These are phyloP conservation scores for Tricholomella constricta DNA, from an alignment of 768 basidiomycete species.

Conservation along the genomic window DNA sequence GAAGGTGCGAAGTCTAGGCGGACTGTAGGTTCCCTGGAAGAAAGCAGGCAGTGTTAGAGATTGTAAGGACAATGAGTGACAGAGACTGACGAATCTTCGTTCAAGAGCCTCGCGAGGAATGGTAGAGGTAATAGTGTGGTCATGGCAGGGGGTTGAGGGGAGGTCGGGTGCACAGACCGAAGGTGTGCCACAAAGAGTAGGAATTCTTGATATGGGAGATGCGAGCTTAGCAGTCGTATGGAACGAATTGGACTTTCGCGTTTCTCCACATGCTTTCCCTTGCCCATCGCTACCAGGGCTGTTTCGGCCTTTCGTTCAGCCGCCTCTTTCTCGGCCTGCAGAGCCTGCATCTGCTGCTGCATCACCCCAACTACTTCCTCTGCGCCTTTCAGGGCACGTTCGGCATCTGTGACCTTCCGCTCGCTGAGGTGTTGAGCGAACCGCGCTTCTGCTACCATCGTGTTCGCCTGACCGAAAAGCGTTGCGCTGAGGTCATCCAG, in stretches of 20 bases:
- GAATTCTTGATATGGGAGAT: conserved; percentile 82
- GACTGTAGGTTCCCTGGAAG: conserved; percentile 80
- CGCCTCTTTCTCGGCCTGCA: conserved; percentile 67
- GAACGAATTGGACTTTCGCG: conserved; percentile 31
- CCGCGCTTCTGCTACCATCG: conserved; percentile 96
- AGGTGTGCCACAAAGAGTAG: conserved; percentile 76
- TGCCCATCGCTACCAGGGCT: conserved; percentile 56
- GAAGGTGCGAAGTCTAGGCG: conserved; percentile 94
- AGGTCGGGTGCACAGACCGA: conserved; percentile 65
- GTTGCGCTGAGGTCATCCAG: conserved; percentile 91
- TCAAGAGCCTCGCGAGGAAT: conserved; percentile 71
- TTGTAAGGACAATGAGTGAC: conserved; percentile 12
- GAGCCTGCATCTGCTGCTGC: conserved; percentile 81
- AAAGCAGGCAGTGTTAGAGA: conserved; percentile 12
- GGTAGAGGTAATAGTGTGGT: conserved; percentile 75
- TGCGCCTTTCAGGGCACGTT: conserved; percentile 75
- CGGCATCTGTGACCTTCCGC: conserved; percentile 74
- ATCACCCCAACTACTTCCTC: conserved; percentile 85
- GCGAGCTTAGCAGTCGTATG: conserved; percentile 60
- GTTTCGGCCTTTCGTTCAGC: conserved; percentile 55
- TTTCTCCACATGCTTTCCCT: conserved; percentile 67
- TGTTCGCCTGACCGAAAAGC: conserved; percentile 91
- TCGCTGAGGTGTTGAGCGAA: conserved; percentile 65
- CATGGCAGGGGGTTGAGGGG: conserved; percentile 64
- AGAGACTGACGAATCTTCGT: conserved; percentile 81